Percentiles rank a stretch among this genome's conserved stretches.
phyloP scores from a whole-genome alignment of 495 filamentous ascomycete species.

The Platismatia glauca region DNA sequence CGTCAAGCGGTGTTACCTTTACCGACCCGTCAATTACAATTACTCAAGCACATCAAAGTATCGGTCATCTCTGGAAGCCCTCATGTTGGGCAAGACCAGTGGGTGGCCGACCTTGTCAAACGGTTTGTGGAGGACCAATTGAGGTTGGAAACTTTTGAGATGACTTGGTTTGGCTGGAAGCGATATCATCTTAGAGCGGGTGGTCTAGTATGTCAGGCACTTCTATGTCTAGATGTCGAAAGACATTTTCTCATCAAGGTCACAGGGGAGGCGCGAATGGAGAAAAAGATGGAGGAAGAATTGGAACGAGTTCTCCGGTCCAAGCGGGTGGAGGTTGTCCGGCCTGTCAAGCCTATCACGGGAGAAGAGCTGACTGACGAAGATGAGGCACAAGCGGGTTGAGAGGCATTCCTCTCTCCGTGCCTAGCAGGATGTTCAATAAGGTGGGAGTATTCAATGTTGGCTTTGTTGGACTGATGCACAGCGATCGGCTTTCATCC shows the following conservation, averaged over 20 bases:
- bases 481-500: too few species aligned
- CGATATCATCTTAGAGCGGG: neutral
- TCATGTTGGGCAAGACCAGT: slow-evolving; percentile 1
- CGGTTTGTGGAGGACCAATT: slow-evolving; percentile 1
- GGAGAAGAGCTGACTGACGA: slow-evolving; percentile 10
- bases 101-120: slow-evolving; percentile 12
- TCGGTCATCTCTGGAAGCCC: slow-evolving; percentile 4
- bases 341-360: slow-evolving; percentile 11
- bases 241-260: slow-evolving; percentile 7
- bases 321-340: neutral
- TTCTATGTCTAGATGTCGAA: slow-evolving; percentile 12
- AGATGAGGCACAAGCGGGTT: neutral
- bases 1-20: slow-evolving; percentile 56
- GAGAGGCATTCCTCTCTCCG: neutral
- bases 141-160: slow-evolving; percentile 13
- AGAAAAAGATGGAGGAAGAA: slow-evolving; percentile 9
- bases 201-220: slow-evolving; percentile 7
- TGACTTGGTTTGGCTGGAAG: slow-evolving; percentile 13
- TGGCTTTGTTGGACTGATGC: neutral
- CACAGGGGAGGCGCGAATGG: slow-evolving; percentile 10
- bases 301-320: neutral
- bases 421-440: neutral
- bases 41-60: slow-evolving; percentile 17
- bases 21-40: slow-evolving; percentile 13
- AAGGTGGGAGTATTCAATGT: neutral